Evolutionary conservation across 2,329 filamentous ascomycete genomes (phyloP), one percentile per base, ranked within the genome.

Genomic region (Alternaria infectoria): DNA sequence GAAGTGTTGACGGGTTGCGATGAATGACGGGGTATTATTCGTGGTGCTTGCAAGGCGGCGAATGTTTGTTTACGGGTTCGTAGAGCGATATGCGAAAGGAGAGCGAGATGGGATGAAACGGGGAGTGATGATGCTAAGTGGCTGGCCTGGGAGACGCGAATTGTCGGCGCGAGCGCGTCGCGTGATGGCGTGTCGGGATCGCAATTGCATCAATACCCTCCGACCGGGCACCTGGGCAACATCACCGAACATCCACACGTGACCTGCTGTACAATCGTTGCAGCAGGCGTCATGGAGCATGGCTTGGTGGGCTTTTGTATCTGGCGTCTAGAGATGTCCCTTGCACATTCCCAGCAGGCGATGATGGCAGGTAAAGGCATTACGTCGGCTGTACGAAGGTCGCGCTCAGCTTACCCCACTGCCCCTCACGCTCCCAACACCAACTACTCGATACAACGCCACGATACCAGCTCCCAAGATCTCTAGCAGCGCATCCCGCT

Each of bases 111-210:
- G 26, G 58, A 64, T 50, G 57, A 50, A 57, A 62, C 28, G 64
- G 66, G 59, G 52, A 52, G 54, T 57, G 54, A 59, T 64, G 64
- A 66, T 73, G 73, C 67, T 67, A 66, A 69, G 54, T 69, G 73
- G 73, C 70, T 75, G 73, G 69, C 67, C 62, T 25, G 62, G 65
- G 50, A 50, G 54, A 59, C 62, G 62, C 62, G 60, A 46, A 28
- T 7, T 19, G n/a, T 51, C n/a, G 28, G 56, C 59, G 62, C 62
- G 59, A 59, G 59, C 62, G 62, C 62, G 62, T 65, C 55, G 62
- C 62, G 62, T 59, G 43, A 25, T 47, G 43, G 54, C 43, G 26
- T 19, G 32, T 32, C 40, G 49, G 45, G 49, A 52, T 52, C 49
- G 30, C 49, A 40, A 52, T 52, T n/a, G 49, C 49, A 55, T 30